Base-by-base conservation (phyloP, 768 basidiomycete species). In the Suillus occidentalis region DNA sequence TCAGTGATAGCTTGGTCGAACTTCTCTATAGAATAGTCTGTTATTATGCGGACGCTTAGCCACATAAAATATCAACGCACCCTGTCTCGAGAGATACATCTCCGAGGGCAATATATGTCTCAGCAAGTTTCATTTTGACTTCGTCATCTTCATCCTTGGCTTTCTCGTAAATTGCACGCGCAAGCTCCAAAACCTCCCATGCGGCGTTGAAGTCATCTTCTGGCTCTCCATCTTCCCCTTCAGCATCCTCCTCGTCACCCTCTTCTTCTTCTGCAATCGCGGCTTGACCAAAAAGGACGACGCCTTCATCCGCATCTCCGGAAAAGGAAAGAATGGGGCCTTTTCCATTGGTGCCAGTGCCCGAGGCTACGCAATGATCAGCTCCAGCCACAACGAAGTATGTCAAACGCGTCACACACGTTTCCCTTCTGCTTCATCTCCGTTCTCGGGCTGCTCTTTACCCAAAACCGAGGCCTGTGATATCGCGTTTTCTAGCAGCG, bases 191-290 rank as follows among this genome's bases (percentile, higher is more conserved):
- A 3, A 97, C 90, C 73, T 97, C 93, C 95, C 97, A 99, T 14
- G 97, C 95, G 31, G 94, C 94, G 69, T 97, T 97, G 76, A 97
- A 97, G 72, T 99, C 97, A 70, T 99, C 97, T 71, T 97, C 97
- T 0, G 93, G 94, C 70, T 92, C 94, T 4, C 75, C 91, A 14
- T 89, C 91, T 4, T 87, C 90, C 2, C 79, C 91, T 10, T 83
- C 88, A 1, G 80, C 87, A 8, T 84, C 87, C 4, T 82, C 85
- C 0, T 83, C 87, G 0, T 81, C 86, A 0, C 80, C 87, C 2
- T 78, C 85, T 14, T 82, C 84, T 0, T 82, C 84, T 0, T 72
- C 76, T 62, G 84, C 84, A 64, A 84, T 81, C n/a, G 77, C 76
- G 40, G 84, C 82, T 66, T 87, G 82, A 1, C 80, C 88, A 67